A percentile compares a stretch with the other conserved stretches of the same genome.
Conservation (phyloP, 257 asterid species). For the Avicennia marina region DNA sequence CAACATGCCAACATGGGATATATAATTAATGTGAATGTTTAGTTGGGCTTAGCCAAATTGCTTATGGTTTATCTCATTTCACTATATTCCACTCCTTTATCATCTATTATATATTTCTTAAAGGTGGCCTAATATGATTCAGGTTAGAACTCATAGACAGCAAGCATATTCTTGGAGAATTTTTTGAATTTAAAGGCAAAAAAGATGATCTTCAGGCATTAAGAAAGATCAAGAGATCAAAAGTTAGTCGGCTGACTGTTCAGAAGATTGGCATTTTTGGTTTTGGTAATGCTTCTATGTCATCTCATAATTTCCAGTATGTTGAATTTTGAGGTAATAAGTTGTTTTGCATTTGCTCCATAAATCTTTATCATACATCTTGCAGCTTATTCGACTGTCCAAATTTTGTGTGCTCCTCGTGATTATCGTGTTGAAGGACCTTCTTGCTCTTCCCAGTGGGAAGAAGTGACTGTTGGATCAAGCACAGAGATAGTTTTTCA, state of each 20-base stretch:
- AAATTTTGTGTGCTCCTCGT: slow-evolving; percentile 61
- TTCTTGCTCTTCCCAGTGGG: slow-evolving; percentile 43
- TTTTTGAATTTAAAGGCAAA: slow-evolving; percentile 85
- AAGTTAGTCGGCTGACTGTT: slow-evolving; percentile 61
- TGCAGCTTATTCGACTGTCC: slow-evolving; percentile 74
- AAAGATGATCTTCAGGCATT: slow-evolving; percentile 65
- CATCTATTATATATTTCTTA: no score
- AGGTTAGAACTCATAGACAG: slow-evolving; percentile 83
- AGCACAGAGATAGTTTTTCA: slow-evolving; percentile 74
- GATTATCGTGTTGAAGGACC: slow-evolving; percentile 68
- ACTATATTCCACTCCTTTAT: background rate
- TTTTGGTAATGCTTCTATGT: slow-evolving; percentile 46
- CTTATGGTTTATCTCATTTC: no score
- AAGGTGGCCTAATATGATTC: background rate
- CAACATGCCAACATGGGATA: no score
- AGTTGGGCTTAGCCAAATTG: no score
- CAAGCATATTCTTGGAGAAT: slow-evolving; percentile 76
- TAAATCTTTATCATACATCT: slow-evolving; percentile 4
- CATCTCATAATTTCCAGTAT: no score
- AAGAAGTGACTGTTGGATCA: slow-evolving; percentile 71
- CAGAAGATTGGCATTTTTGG: slow-evolving; percentile 96
- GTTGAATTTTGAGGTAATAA: background rate
- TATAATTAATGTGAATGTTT: no score
- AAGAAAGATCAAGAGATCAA: slow-evolving; percentile 74
- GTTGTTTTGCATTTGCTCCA: background rate